A percentile compares a stretch with the other conserved stretches of the same genome.
These are phyloP conservation scores for Ceratocystis diversiconidia DNA, from an alignment of 2,329 filamentous ascomycete genomes.

Conservation along the genomic window DNA sequence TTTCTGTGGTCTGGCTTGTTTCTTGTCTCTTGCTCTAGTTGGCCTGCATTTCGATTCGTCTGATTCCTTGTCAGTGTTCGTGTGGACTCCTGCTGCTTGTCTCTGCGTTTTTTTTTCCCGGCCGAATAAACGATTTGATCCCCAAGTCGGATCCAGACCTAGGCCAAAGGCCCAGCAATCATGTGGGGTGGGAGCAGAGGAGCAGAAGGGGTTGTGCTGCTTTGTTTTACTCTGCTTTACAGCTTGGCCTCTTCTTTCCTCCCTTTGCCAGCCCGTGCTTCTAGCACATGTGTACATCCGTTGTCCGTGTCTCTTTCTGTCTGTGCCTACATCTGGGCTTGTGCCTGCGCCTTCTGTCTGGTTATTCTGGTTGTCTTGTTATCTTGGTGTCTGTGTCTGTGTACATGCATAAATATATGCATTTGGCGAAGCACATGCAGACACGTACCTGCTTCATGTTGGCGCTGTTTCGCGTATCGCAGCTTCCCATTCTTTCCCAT, in stretches of 20 bases:
- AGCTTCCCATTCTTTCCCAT: background rate
- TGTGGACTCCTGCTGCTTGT: background rate
- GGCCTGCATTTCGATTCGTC: background rate
- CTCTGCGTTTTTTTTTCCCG: background rate
- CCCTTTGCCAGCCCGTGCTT: background rate
- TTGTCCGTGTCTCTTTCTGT: background rate
- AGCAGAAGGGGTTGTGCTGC: background rate
- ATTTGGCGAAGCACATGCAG: background rate
- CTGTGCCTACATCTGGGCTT: background rate
- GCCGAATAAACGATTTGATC: background rate
- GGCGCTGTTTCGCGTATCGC: background rate
- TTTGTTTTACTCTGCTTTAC: background rate
- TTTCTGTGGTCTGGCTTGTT: background rate
- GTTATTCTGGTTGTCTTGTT: background rate
- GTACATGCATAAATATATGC: background rate
- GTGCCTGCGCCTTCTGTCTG: background rate
- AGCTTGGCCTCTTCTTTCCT: background rate
- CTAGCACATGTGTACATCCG: background rate
- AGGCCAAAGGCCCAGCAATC: background rate
- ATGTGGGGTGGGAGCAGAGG: background rate
- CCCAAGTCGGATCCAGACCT: background rate
- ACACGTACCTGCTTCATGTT: conserved; percentile 4
- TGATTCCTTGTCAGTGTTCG: background rate
- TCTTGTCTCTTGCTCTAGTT: background rate
- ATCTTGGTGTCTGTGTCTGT: background rate